These are phyloP conservation scores for Silybum marianum DNA, from an alignment of 129 eudicot species.

Conservation along the genomic window DNA sequence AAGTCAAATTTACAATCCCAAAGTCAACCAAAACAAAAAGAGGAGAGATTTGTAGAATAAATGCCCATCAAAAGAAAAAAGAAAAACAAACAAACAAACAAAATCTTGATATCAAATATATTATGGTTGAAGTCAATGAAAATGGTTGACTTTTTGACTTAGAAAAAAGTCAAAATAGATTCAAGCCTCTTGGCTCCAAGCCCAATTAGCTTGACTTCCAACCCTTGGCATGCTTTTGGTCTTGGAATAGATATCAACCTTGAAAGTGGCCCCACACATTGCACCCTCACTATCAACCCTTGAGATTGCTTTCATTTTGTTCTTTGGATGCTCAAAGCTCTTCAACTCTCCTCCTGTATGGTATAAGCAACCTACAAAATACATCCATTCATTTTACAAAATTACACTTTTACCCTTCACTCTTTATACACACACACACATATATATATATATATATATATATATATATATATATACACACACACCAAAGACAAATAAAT, in stretches of 20 bases:
- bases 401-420: background rate
- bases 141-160: background rate
- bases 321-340: slow-evolving; percentile 82
- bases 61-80: background rate
- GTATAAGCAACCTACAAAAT: slow-evolving; percentile 74
- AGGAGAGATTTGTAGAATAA: background rate
- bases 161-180: slow-evolving; percentile 7
- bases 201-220: slow-evolving; percentile 92
- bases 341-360: slow-evolving; percentile 74
- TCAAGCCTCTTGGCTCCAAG: slow-evolving; percentile 62
- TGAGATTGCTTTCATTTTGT: slow-evolving; percentile 88
- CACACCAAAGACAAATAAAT: background rate
- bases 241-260: slow-evolving; percentile 73
- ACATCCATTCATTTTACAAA: background rate
- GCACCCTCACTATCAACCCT: slow-evolving; percentile 92
- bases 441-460: no score
- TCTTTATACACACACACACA: background rate
- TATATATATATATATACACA: background rate
- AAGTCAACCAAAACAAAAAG: background rate
- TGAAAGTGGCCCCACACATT: slow-evolving; percentile 83
- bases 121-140: background rate
- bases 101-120: slow-evolving; percentile 10
- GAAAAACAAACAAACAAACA: background rate
- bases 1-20: background rate
- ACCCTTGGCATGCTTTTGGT: slow-evolving; percentile 85